Conservation (phyloP, 1,284 basidiomycete genomes). For the Coniophora puteana region DNA sequence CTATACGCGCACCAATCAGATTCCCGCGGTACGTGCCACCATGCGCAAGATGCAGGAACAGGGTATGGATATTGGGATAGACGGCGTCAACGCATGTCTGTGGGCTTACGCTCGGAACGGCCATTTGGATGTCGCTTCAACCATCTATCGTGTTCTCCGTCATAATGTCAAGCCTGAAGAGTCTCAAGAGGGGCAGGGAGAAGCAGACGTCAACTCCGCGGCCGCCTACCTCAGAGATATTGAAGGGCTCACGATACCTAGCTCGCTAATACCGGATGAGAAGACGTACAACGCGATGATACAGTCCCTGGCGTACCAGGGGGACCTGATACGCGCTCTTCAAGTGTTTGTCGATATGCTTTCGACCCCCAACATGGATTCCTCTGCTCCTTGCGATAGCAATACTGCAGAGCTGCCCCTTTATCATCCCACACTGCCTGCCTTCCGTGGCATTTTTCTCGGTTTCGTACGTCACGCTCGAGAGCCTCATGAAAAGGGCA, state of each 20-base stretch:
- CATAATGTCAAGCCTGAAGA: conserved; percentile 40
- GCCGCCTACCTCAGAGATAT: conserved; percentile 30
- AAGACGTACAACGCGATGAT: conserved; percentile 70
- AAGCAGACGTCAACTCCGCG: conserved; percentile 30
- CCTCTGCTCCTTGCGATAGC: conserved; percentile 25
- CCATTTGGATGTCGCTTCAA: conserved; percentile 50
- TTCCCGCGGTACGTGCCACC: conserved; percentile 51
- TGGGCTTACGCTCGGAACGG: conserved; percentile 59
- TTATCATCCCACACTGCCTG: conserved; percentile 44
- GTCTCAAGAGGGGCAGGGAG: conserved; percentile 30
- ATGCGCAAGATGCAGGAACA: conserved; percentile 48
- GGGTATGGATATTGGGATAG: conserved; percentile 50
- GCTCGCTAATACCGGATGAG: conserved; percentile 49
- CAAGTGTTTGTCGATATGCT: conserved; percentile 72
- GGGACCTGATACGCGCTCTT: conserved; percentile 58
- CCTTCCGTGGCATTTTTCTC: conserved; percentile 72
- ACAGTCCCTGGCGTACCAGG: conserved; percentile 66
- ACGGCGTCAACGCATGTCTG: conserved; percentile 63
- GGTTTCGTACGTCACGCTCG: conserved; percentile 67
- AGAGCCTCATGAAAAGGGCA: conserved; percentile 5
- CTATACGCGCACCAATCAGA: conserved; percentile 42
- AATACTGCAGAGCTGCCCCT: conserved; percentile 22
- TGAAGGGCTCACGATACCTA: conserved; percentile 44
- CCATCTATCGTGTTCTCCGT: conserved; percentile 62
- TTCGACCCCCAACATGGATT: conserved; percentile 38